phyloP scores from a whole-genome alignment of 2,329 filamentous ascomycete species.

The Penicillium sp. region DNA sequence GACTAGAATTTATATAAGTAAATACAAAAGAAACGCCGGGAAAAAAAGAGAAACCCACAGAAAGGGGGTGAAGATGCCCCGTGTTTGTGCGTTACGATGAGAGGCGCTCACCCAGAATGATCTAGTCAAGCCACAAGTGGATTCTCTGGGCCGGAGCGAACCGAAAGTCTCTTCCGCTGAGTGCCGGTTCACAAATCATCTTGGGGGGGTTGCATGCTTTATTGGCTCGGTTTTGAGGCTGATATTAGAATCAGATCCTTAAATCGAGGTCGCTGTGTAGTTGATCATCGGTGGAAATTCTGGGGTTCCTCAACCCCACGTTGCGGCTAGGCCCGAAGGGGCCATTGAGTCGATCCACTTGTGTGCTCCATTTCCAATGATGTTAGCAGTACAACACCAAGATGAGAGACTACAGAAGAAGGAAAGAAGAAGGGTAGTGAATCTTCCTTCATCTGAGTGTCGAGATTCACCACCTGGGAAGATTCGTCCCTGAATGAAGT shows the following conservation, averaged over 20 bases:
- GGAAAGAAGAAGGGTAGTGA: no score
- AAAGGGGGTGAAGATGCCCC: conserved; percentile 2
- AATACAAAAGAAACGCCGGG: neutral
- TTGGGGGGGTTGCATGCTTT: neutral
- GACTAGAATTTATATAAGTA: neutral
- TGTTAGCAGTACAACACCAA: no score
- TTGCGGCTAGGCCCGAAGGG: no score
- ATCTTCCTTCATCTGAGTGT: no score
- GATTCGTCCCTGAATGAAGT: no score
- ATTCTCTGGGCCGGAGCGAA: conserved; percentile 14
- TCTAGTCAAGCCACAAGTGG: conserved; percentile 15
- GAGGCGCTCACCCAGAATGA: conserved; percentile 8
- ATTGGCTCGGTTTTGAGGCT: neutral
- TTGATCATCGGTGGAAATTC: neutral
- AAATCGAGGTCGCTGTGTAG: no score
- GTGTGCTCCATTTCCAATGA: no score
- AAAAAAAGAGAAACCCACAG: neutral
- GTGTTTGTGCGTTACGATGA: conserved; percentile 14
- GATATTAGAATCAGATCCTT: no score
- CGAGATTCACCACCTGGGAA: no score
- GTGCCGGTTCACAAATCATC: neutral
- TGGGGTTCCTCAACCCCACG: neutral
- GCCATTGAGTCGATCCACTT: no score
- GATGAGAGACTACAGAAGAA: no score
- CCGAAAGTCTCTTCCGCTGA: conserved; percentile 5